These are phyloP conservation scores for Aspergillus viridinutans DNA, from an alignment of 2,329 filamentous ascomycete genomes.

Conservation along the genomic window DNA sequence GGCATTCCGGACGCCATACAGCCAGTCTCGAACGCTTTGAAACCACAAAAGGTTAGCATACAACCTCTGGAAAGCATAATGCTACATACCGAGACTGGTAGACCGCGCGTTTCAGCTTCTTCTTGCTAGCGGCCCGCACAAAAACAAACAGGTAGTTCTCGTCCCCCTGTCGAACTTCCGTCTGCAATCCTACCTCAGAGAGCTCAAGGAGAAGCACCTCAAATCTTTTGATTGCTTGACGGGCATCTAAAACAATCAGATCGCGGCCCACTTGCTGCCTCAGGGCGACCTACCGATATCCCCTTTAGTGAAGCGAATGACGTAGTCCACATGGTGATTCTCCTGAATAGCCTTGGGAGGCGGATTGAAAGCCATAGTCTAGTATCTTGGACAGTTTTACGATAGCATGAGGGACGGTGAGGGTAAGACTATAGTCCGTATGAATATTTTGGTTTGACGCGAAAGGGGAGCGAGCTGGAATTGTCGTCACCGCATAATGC, in stretches of 20 bases:
- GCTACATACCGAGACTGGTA: slow-evolving; percentile 67
- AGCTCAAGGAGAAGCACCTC: slow-evolving; percentile 73
- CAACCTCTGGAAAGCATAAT: background rate
- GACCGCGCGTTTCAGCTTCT: slow-evolving; percentile 72
- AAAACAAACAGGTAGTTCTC: slow-evolving; percentile 77
- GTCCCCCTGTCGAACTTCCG: slow-evolving; percentile 79
- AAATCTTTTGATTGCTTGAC: slow-evolving; percentile 69
- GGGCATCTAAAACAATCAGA: slow-evolving; percentile 51
- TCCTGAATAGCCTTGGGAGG: slow-evolving; percentile 33
- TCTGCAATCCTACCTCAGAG: slow-evolving; percentile 72
- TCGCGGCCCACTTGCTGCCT: background rate
- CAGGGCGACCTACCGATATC: slow-evolving; percentile 53
- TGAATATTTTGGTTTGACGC: background rate
- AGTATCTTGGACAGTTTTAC: background rate
- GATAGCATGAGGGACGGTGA: background rate
- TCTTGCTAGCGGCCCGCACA: slow-evolving; percentile 67
- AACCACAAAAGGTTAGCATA: background rate
- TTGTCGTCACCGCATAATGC: background rate
- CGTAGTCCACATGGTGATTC: slow-evolving; percentile 79
- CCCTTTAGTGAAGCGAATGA: slow-evolving; percentile 73
- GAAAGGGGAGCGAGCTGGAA: background rate
- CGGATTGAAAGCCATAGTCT: slow-evolving; percentile 26
- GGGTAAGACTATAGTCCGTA: background rate
- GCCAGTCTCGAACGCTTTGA: slow-evolving; percentile 85
- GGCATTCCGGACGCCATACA: slow-evolving; percentile 79